Evolutionary conservation across 805 yeast genomes (phyloP).

Genomic region (Lachancea cidri): DNA sequence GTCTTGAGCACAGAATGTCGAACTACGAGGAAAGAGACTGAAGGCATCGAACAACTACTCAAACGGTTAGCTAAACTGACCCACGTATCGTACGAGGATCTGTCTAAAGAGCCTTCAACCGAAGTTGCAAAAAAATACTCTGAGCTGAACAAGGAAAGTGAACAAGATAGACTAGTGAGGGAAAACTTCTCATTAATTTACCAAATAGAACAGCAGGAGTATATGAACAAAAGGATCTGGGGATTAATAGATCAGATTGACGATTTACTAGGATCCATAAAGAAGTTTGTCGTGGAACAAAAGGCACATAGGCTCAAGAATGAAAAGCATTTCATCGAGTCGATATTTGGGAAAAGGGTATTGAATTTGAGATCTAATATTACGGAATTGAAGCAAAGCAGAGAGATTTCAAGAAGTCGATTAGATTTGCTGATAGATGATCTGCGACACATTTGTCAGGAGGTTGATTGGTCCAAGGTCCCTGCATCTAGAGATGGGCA

Average conservation of each 20-base stretch:
- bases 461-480: conserved; percentile 20
- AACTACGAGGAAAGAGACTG: conserved; percentile 26
- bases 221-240: conserved; percentile 22
- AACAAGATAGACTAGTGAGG: conserved; percentile 17
- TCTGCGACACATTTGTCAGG: conserved; percentile 11
- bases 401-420: conserved; percentile 12
- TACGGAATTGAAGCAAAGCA: conserved; percentile 8
- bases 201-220: conserved; percentile 29
- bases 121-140: conserved; percentile 12
- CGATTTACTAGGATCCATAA: conserved; percentile 27
- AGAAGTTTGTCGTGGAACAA: conserved; percentile 27
- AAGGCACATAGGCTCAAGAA: conserved; percentile 20
- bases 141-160: conserved; percentile 11
- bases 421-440: conserved; percentile 13
- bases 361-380: conserved; percentile 12
- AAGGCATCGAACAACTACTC: conserved; percentile 21
- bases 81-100: conserved; percentile 22
- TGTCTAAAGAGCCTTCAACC: conserved; percentile 13
- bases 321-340: conserved; percentile 18
- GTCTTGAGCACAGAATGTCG: conserved; percentile 22
- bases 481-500: conserved; percentile 13
- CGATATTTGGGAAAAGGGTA: conserved; percentile 17
- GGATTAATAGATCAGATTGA: conserved; percentile 23
- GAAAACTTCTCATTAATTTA: conserved; percentile 27
- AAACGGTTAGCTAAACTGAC: conserved; percentile 28